phyloP scores from a whole-genome alignment of 164 flowering plant genomes.

The Piper betle region DNA sequence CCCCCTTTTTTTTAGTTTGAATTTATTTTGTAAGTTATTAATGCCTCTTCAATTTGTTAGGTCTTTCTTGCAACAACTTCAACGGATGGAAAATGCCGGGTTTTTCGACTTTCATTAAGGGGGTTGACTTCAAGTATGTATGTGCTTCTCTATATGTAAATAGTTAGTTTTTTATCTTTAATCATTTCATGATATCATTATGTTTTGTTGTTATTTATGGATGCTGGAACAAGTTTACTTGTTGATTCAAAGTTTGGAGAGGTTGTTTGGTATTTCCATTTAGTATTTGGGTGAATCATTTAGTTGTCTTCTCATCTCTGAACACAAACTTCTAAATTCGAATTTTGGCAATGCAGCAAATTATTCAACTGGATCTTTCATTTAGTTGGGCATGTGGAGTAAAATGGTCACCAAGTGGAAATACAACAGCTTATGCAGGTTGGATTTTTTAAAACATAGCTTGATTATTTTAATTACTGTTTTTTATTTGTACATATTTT shows the following conservation, averaged over 20 bases:
- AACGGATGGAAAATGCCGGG: conserved; percentile 95
- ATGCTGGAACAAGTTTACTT: conserved; percentile 34
- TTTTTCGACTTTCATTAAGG: conserved; percentile 92
- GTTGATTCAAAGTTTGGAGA: conserved; percentile 91
- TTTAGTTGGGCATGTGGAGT: conserved; percentile 96
- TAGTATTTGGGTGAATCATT: background rate
- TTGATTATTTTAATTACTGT: no score
- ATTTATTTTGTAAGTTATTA: background rate
- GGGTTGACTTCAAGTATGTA: conserved; percentile 76
- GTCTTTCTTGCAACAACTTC: conserved; percentile 93
- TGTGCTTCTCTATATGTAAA: background rate
- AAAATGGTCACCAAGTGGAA: conserved; percentile 98
- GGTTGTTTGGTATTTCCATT: conserved; percentile 26
- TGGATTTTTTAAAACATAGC: conserved; percentile 17
- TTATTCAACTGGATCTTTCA: conserved; percentile 96
- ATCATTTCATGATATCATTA: no score
- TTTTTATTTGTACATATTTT: background rate
- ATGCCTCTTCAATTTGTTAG: conserved; percentile 18
- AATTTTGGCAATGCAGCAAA: conserved; percentile 59
- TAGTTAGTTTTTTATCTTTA: no score
- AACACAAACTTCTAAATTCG: background rate
- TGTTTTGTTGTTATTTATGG: conserved; percentile 26
- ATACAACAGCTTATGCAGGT: conserved; percentile 95
- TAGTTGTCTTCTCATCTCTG: background rate
- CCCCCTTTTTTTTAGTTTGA: background rate